phyloP scores from a whole-genome alignment of 2,329 filamentous ascomycete genomes.

The Daldinia eschscholtzii region DNA sequence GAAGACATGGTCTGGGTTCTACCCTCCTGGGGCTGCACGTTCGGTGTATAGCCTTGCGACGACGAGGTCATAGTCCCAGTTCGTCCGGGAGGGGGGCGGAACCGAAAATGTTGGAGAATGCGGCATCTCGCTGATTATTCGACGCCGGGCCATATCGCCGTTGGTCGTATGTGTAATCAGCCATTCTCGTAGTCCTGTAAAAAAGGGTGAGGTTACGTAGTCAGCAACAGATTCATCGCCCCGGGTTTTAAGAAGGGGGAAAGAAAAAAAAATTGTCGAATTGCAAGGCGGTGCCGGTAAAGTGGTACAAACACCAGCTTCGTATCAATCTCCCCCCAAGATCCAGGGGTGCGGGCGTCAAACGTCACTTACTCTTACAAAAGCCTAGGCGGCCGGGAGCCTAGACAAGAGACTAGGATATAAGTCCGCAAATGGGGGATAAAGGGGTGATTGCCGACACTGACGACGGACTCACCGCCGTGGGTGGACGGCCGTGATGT shows the following conservation, averaged over 20 bases:
- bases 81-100: slow-evolving; percentile 84
- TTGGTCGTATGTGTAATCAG: slow-evolving; percentile 69
- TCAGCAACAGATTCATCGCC: slow-evolving; percentile 41
- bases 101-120: slow-evolving; percentile 96
- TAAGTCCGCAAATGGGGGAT: slow-evolving; percentile 39
- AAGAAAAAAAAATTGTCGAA: slow-evolving; percentile 26
- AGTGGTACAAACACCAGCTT: slow-evolving; percentile 40
- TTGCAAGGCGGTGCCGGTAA: slow-evolving; percentile 24
- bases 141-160: slow-evolving; percentile 65
- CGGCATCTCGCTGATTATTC: slow-evolving; percentile 86
- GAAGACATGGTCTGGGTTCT: slow-evolving; percentile 85
- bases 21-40: slow-evolving; percentile 68
- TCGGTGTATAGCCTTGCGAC: slow-evolving; percentile 64
- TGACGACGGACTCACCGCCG: slow-evolving; percentile 45
- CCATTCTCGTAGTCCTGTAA: slow-evolving; percentile 63
- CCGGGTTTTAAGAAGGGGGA: slow-evolving; percentile 29
- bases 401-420: slow-evolving; percentile 50
- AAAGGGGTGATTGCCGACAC: slow-evolving; percentile 43
- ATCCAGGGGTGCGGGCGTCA: slow-evolving; percentile 23
- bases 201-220: slow-evolving; percentile 46
- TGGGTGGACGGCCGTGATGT: slow-evolving; percentile 38
- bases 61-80: slow-evolving; percentile 96
- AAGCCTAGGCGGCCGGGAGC: slow-evolving; percentile 53
- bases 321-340: slow-evolving; percentile 32
- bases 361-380: slow-evolving; percentile 48